A percentile compares a stretch with the other conserved stretches of the same genome.
Conservation (phyloP, 768 basidiomycete genomes). For the Mycena rosella region DNA sequence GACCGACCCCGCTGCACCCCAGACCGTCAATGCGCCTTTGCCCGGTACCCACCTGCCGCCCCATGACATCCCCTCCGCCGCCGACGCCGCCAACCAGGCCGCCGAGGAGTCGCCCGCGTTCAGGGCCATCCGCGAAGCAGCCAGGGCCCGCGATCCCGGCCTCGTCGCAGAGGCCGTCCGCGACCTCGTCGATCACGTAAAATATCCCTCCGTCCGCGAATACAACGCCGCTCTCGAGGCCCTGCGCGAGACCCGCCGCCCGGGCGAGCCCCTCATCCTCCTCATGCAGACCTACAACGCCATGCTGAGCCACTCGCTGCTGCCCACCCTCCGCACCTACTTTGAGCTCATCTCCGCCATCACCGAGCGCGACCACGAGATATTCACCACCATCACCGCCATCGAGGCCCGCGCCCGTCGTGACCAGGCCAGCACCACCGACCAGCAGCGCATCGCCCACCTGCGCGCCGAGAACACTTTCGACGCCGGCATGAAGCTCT, state of each 20-base stretch:
- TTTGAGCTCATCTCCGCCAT: conserved; percentile 70
- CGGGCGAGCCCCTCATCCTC: conserved; percentile 66
- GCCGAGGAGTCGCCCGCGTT: conserved; percentile 30
- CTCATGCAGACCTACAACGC: conserved; percentile 79
- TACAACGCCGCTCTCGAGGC: conserved; percentile 76
- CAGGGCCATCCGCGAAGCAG: conserved; percentile 44
- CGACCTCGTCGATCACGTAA: conserved; percentile 45
- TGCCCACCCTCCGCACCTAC: conserved; percentile 77
- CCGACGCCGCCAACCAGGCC: background rate
- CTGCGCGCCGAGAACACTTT: conserved; percentile 80
- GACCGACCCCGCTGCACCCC: conserved; percentile 44
- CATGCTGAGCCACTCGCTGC: conserved; percentile 71
- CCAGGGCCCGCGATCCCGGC: conserved; percentile 40
- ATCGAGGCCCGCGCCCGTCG: conserved; percentile 56
- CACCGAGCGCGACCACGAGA: conserved; percentile 75
- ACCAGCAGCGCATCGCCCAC: conserved; percentile 50
- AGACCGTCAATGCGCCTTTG: conserved; percentile 36
- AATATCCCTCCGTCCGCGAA: conserved; percentile 57
- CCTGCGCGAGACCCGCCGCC: conserved; percentile 57
- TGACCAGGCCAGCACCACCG: conserved; percentile 35
- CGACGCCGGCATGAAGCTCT: conserved; percentile 76
- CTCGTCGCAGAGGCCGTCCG: conserved; percentile 52
- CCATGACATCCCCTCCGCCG: background rate
- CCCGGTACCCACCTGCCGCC: too few species aligned
- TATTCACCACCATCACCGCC: conserved; percentile 58